phyloP scores from a whole-genome alignment of 805 yeast genomes.

The Kurtzmaniella fragi region DNA sequence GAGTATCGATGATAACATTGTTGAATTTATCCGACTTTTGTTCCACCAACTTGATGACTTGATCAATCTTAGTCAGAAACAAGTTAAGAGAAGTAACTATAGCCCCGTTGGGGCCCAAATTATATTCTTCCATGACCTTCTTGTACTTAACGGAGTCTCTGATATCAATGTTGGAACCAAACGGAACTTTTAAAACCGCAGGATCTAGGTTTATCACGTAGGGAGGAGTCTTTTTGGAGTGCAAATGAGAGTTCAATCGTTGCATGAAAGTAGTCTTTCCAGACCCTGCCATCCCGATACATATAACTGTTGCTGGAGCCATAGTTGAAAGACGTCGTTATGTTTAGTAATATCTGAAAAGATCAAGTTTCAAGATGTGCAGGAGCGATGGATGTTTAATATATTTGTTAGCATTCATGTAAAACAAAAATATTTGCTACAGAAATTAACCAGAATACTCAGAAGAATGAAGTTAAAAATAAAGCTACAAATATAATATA shows the following conservation, averaged over 20 bases:
- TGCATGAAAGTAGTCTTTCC: constrained; percentile 99
- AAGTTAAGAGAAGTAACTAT: constrained; percentile 91
- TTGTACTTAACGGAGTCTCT: constrained; percentile 93
- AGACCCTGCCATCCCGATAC: constrained; percentile 55
- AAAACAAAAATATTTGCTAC: no score
- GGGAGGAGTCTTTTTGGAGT: constrained; percentile 67
- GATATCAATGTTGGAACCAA: constrained; percentile 90
- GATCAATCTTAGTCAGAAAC: constrained; percentile 94
- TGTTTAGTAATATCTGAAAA: no score
- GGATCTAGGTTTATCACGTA: constrained; percentile 95
- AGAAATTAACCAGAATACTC: no score
- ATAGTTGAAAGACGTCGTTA: constrained; percentile 6
- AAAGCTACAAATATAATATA: no score
- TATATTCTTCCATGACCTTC: constrained; percentile 94
- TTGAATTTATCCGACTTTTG: constrained; percentile 55
- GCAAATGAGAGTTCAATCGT: constrained; percentile 83
- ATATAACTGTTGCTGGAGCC: constrained; percentile 38
- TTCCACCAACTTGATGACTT: constrained; percentile 80
- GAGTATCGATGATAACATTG: constrained; percentile 89
- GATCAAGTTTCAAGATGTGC: no score
- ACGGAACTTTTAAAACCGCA: constrained; percentile 91
- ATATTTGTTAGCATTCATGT: no score
- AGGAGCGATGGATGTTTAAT: no score
- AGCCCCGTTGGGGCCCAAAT: constrained; percentile 97
- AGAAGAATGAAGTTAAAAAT: no score